phyloP scores from a whole-genome alignment of 768 basidiomycete genomes.

The Suillus weaverae region DNA sequence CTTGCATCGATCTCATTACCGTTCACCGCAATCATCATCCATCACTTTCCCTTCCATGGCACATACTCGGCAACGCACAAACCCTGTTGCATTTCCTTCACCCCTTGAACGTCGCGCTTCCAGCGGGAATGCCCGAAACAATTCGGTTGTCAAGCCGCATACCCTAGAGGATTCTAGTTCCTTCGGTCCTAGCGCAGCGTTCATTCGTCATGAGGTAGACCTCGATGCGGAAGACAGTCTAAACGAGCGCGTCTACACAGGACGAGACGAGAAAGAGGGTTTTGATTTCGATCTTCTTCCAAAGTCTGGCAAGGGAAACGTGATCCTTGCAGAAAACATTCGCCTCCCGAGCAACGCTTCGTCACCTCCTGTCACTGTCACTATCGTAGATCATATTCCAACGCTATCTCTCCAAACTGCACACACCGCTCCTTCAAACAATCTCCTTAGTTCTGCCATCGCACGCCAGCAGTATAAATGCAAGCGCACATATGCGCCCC shows the following conservation, averaged over 20 bases:
- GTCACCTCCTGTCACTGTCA: background rate
- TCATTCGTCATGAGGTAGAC: conserved; percentile 23
- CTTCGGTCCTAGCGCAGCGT: conserved; percentile 31
- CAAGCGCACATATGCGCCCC: conserved; percentile 10
- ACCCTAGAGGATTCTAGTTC: background rate
- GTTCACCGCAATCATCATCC: conserved; percentile 19
- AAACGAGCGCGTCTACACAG: conserved; percentile 10
- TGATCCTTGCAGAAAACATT: background rate
- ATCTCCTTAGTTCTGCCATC: conserved; percentile 9
- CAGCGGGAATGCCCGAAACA: background rate
- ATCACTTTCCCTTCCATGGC: conserved; percentile 20
- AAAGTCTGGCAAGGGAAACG: background rate
- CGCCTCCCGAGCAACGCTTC: background rate
- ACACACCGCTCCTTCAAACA: background rate
- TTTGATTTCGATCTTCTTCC: conserved; percentile 34
- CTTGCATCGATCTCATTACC: conserved; percentile 32
- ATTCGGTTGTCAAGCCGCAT: background rate
- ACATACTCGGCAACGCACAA: conserved; percentile 10
- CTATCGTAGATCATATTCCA: background rate
- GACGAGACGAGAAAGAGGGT: conserved; percentile 14
- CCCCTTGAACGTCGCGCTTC: background rate
- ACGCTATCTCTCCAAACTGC: background rate
- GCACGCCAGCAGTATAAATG: conserved; percentile 33
- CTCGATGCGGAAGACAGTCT: conserved; percentile 9
- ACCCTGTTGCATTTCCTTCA: background rate